A percentile compares a stretch with the other conserved stretches of the same genome.
Evolutionary conservation across 1,284 basidiomycete species (phyloP).

Genomic region (Puccinia novopanici): DNA sequence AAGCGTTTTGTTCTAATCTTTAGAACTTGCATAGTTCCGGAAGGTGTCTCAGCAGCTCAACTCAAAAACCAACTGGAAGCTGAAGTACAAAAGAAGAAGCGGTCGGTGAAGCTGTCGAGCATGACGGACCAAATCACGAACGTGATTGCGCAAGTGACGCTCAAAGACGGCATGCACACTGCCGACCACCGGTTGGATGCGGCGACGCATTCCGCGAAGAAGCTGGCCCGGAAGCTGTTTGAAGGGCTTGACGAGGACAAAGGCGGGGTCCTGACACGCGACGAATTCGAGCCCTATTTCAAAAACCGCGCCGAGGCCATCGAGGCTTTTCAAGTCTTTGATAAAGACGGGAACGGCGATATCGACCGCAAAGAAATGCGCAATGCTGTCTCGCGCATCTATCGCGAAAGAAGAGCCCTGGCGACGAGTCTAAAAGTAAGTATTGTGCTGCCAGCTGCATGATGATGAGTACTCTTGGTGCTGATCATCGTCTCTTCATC

Average conservation of each 20-base stretch:
- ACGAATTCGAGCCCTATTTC: conserved; percentile 68
- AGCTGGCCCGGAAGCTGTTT: conserved; percentile 74
- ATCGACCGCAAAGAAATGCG: conserved; percentile 79
- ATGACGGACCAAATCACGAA: conserved; percentile 50
- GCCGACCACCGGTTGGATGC: conserved; percentile 48
- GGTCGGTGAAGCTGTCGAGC: conserved; percentile 52
- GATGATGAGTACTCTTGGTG: conserved; percentile 67
- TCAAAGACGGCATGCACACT: conserved; percentile 54
- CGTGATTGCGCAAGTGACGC: conserved; percentile 56
- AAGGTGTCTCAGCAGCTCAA: conserved; percentile 17
- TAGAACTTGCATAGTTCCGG: background rate
- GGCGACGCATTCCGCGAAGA: conserved; percentile 70
- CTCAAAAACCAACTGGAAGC: conserved; percentile 53
- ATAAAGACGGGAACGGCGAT: conserved; percentile 80
- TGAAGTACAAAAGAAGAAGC: conserved; percentile 54
- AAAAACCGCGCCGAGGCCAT: conserved; percentile 71
- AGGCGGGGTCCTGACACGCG: conserved; percentile 53
- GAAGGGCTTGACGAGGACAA: conserved; percentile 66
- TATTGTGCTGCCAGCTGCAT: conserved; percentile 59
- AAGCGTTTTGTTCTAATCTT: background rate
- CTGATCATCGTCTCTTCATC: conserved; percentile 62
- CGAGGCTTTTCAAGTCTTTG: conserved; percentile 73
- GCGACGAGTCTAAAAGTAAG: conserved; percentile 67
- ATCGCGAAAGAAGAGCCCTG: conserved; percentile 73
- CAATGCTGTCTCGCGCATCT: conserved; percentile 78